phyloP scores from a whole-genome alignment of 1,139 yeast species.

The Blastobotrys capitulatus region DNA sequence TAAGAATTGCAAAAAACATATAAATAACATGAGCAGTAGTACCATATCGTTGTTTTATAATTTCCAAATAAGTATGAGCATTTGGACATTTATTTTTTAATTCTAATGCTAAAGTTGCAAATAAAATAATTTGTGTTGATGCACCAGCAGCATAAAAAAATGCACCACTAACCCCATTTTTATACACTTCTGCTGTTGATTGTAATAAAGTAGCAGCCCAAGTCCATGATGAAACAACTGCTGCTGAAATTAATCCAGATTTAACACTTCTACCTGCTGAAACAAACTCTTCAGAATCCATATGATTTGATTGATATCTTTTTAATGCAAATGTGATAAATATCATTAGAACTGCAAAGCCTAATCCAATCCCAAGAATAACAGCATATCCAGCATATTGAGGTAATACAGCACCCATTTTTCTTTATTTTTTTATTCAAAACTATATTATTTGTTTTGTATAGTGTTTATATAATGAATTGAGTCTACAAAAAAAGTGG shows the following conservation, averaged over 20 bases:
- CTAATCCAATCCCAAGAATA: slow-evolving; percentile 78
- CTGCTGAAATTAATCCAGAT: slow-evolving; percentile 75
- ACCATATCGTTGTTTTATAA: slow-evolving; percentile 67
- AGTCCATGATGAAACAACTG: slow-evolving; percentile 90
- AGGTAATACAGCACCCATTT: neutral
- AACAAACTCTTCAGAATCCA: slow-evolving; percentile 50
- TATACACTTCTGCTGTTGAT: slow-evolving; percentile 71
- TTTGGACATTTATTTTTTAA: slow-evolving; percentile 38
- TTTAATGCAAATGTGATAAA: slow-evolving; percentile 46
- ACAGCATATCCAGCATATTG: slow-evolving; percentile 86
- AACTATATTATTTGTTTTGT: too few relatives aligned
- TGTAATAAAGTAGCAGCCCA: slow-evolving; percentile 86
- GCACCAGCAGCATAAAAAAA: slow-evolving; percentile 76
- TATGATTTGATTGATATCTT: slow-evolving; percentile 45
- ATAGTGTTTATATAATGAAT: too few relatives aligned
- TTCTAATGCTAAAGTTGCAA: slow-evolving; percentile 69
- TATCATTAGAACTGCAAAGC: slow-evolving; percentile 50
- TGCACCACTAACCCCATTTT: slow-evolving; percentile 72
- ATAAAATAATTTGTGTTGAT: slow-evolving; percentile 62
- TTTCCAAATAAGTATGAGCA: slow-evolving; percentile 72
- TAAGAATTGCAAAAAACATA: slow-evolving; percentile 76
- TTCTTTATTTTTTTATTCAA: too few relatives aligned
- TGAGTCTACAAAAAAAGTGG: too few relatives aligned
- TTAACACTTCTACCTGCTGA: slow-evolving; percentile 68
- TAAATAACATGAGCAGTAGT: slow-evolving; percentile 58